Conservation (phyloP, 2,329 filamentous ascomycete genomes). For the Emergomyces pasteurianus region DNA sequence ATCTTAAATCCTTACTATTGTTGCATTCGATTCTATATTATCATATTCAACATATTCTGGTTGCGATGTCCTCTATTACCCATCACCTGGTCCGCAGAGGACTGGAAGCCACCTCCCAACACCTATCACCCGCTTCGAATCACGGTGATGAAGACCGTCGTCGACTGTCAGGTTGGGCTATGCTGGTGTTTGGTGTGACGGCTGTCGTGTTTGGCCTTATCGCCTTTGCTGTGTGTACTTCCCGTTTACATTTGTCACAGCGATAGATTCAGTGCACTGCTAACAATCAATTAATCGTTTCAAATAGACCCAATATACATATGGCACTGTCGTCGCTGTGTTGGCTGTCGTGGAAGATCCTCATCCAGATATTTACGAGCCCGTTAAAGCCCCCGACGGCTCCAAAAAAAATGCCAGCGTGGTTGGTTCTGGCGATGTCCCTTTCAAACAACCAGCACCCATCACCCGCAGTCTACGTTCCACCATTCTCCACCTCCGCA, state of each 20-base stretch:
- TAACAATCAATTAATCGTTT: neutral
- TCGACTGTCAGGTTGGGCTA: slow-evolving; percentile 16
- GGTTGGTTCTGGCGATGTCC: slow-evolving; percentile 24
- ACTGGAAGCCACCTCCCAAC: slow-evolving; percentile 20
- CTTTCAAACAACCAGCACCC: slow-evolving; percentile 41
- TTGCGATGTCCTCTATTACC: slow-evolving; percentile 19
- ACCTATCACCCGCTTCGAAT: slow-evolving; percentile 10
- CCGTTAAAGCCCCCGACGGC: slow-evolving; percentile 30
- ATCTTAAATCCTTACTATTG: neutral
- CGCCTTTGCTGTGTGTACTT: neutral
- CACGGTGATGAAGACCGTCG: slow-evolving; percentile 11
- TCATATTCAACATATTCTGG: too few relatives aligned
- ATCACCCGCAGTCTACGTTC: slow-evolving; percentile 50
- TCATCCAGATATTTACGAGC: slow-evolving; percentile 40
- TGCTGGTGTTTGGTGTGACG: slow-evolving; percentile 15
- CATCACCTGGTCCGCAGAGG: slow-evolving; percentile 25
- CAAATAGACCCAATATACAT: slow-evolving; percentile 42
- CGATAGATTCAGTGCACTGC: neutral
- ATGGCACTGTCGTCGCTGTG: slow-evolving; percentile 47
- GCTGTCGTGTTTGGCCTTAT: slow-evolving; percentile 15
- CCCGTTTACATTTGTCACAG: too few relatives aligned
- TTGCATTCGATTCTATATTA: neutral
- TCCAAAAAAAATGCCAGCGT: slow-evolving; percentile 12
- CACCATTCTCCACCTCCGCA: slow-evolving; percentile 49
- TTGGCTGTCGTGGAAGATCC: slow-evolving; percentile 54